Conservation (phyloP, 768 basidiomycete species). For the Clitopilus passeckerianus region DNA sequence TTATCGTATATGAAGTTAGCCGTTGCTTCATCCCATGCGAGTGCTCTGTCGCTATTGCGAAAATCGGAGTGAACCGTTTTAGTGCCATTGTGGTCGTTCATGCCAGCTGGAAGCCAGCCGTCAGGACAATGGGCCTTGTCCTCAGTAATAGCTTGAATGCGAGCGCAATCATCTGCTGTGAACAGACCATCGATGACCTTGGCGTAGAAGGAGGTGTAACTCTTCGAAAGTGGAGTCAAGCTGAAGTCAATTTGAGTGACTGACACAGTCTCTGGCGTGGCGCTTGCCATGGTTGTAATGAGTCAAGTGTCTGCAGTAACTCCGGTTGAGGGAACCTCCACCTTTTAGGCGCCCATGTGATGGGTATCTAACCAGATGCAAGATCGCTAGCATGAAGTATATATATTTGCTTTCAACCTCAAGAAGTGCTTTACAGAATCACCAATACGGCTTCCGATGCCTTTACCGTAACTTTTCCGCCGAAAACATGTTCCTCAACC, state of each 20-base stretch:
- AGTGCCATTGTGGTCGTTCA: slow-evolving; percentile 22
- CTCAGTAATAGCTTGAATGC: slow-evolving; percentile 29
- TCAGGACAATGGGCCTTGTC: slow-evolving; percentile 14
- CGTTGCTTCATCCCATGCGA: slow-evolving; percentile 27
- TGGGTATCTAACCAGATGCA: no score
- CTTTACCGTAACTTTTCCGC: slow-evolving; percentile 25
- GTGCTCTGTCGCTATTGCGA: slow-evolving; percentile 34
- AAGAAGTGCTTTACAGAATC: slow-evolving; percentile 15
- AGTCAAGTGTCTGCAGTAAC: neutral
- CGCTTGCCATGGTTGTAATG: neutral
- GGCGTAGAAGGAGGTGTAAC: slow-evolving; percentile 32
- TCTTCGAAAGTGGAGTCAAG: slow-evolving; percentile 23
- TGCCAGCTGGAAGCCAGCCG: slow-evolving; percentile 32
- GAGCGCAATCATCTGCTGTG: slow-evolving; percentile 33
- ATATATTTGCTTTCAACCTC: neutral
- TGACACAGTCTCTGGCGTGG: neutral
- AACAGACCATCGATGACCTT: slow-evolving; percentile 39
- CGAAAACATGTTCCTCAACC: slow-evolving; percentile 31
- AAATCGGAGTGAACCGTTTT: slow-evolving; percentile 30
- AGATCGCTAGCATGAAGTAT: no score
- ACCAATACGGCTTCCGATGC: slow-evolving; percentile 35
- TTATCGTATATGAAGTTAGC: slow-evolving; percentile 29
- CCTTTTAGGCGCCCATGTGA: no score
- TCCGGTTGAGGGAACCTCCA: neutral
- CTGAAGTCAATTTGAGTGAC: slow-evolving; percentile 29